A percentile compares a stretch with the other conserved stretches of the same genome.
These are phyloP conservation scores for Begonia fuchsioides DNA, from an alignment of 306 rosid genomes.

Conservation along the genomic window DNA sequence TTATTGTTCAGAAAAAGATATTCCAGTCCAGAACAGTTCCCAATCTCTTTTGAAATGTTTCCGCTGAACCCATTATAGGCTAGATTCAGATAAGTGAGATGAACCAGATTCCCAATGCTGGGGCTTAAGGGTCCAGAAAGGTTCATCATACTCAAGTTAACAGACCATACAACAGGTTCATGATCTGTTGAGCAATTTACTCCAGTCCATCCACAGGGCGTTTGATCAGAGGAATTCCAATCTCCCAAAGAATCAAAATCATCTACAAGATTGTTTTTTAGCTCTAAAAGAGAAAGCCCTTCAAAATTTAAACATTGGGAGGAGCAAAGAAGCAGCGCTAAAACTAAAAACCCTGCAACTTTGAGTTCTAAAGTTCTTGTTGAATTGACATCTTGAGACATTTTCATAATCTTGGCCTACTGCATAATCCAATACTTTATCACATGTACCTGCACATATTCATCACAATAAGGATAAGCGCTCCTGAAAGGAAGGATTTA, in stretches of 20 bases:
- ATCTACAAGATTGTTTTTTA: slow-evolving; percentile 45
- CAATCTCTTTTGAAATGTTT: slow-evolving; percentile 57
- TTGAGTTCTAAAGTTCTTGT: slow-evolving; percentile 24
- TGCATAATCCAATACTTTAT: slow-evolving; percentile 13
- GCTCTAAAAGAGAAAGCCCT: slow-evolving; percentile 48
- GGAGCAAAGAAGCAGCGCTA: slow-evolving; percentile 27
- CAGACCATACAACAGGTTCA: slow-evolving; percentile 37
- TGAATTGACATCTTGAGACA: slow-evolving; percentile 29
- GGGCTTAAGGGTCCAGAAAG: slow-evolving; percentile 58
- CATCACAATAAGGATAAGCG: not conserved
- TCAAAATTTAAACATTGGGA: slow-evolving; percentile 66
- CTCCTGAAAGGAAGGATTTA: not conserved
- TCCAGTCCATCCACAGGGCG: slow-evolving; percentile 78
- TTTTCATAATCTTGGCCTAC: slow-evolving; percentile 22
- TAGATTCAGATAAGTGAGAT: slow-evolving; percentile 48
- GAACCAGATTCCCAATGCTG: slow-evolving; percentile 39
- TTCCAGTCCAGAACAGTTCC: slow-evolving; percentile 41
- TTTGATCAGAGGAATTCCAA: slow-evolving; percentile 57
- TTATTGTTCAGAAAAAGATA: slow-evolving; percentile 55
- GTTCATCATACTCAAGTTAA: slow-evolving; percentile 37
- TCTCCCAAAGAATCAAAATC: slow-evolving; percentile 19
- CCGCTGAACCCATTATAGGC: slow-evolving; percentile 43
- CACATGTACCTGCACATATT: slow-evolving; percentile 24
- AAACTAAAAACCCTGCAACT: slow-evolving; percentile 26
- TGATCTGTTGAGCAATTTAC: slow-evolving; percentile 40